These are phyloP conservation scores for Hymenoscyphus albidus DNA, from an alignment of 2,329 filamentous ascomycete genomes.

Conservation along the genomic window DNA sequence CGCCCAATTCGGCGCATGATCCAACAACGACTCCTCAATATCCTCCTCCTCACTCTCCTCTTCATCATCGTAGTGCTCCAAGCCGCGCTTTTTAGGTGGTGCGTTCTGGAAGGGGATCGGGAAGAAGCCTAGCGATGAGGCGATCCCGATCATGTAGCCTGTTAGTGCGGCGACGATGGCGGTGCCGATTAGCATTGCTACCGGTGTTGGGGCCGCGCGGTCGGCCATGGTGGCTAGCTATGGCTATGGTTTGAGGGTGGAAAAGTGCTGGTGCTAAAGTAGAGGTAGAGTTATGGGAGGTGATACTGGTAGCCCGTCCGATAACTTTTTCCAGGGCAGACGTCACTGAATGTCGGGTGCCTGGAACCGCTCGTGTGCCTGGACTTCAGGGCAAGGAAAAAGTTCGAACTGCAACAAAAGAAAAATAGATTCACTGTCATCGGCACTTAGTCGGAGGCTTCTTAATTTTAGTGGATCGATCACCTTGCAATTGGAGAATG, in stretches of 20 bases:
- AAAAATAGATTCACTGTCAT: not conserved
- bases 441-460: not conserved
- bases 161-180: conserved; percentile 69
- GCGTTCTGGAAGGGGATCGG: conserved; percentile 42
- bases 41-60: conserved; percentile 68
- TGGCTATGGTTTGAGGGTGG: not conserved
- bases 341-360: conserved; percentile 2
- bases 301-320: not conserved
- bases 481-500: not conserved
- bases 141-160: conserved; percentile 78
- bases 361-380: not conserved
- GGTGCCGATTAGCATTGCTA: conserved; percentile 65
- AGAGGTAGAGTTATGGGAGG: not conserved
- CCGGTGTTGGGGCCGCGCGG: conserved; percentile 26
- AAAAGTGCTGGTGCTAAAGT: not conserved
- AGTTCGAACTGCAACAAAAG: conserved; percentile 7
- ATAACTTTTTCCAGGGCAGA: not conserved
- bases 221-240: conserved; percentile 28
- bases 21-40: conserved; percentile 53
- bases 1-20: conserved; percentile 65
- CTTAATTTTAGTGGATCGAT: not conserved
- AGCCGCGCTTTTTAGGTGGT: conserved; percentile 40
- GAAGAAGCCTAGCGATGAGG: conserved; percentile 69
- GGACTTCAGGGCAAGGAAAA: conserved; percentile 4
- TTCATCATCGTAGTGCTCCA: conserved; percentile 56